phyloP scores from a whole-genome alignment of 1,284 basidiomycete species.

The Rhodotorula sp. region DNA sequence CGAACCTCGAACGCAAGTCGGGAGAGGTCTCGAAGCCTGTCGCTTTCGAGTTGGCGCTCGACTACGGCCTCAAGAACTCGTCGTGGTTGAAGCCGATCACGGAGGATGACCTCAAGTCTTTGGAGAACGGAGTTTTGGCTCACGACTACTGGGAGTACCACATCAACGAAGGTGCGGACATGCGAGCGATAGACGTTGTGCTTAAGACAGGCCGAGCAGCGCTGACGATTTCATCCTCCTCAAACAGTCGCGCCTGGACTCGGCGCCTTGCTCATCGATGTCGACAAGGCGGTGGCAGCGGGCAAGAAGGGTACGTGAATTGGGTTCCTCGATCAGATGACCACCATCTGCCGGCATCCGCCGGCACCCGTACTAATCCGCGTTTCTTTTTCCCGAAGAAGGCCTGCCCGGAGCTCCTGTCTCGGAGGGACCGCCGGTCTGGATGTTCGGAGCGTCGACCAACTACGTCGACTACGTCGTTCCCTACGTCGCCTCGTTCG shows the following conservation, averaged over 20 bases:
- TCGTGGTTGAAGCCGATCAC: not conserved
- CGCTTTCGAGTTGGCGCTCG: not conserved
- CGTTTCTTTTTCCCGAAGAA: too few relatives aligned
- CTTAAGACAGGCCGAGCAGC: too few relatives aligned
- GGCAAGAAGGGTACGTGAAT: not conserved
- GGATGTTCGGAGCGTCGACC: too few relatives aligned
- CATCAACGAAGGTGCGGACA: not conserved
- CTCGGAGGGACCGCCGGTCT: too few relatives aligned
- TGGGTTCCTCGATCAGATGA: too few relatives aligned
- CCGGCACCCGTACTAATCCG: too few relatives aligned
- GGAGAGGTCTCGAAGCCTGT: not conserved
- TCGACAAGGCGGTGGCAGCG: not conserved
- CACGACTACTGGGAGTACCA: conserved; percentile 16
- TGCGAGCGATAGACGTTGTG: too few relatives aligned
- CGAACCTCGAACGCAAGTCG: not conserved
- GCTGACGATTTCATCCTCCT: too few relatives aligned
- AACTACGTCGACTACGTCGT: not conserved
- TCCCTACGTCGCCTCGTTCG: conserved; percentile 15
- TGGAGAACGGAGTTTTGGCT: conserved; percentile 1
- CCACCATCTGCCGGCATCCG: too few relatives aligned
- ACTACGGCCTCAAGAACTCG: conserved; percentile 8
- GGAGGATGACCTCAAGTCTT: not conserved
- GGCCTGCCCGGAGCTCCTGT: too few relatives aligned
- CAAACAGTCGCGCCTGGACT: conserved; percentile 2
- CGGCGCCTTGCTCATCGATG: not conserved